Percentiles rank a stretch among this genome's conserved stretches.
Conservation (phyloP, 495 filamentous ascomycete species). For the Gamarada debralockiae region DNA sequence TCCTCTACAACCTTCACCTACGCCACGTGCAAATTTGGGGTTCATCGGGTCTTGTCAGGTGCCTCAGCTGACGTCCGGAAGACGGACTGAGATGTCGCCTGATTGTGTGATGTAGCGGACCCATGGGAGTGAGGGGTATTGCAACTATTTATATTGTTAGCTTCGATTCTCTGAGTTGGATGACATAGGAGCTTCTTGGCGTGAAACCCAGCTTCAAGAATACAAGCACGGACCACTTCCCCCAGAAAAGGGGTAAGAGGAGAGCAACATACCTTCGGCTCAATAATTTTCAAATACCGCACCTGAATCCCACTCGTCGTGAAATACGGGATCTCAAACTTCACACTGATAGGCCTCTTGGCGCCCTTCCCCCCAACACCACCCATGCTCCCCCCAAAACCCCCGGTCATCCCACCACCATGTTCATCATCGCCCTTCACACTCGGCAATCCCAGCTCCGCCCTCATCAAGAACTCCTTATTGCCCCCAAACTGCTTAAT, state of each 20-base stretch:
- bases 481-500: constrained; percentile 99
- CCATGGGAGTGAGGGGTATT: constrained; percentile 97
- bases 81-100: constrained; percentile 87
- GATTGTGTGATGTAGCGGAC: constrained; percentile 98
- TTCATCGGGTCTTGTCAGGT: background rate
- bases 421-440: constrained; percentile 96
- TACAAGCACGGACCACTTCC: background rate
- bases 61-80: constrained; percentile 63
- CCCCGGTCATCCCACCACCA: constrained; percentile 93
- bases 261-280: constrained; percentile 84
- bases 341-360: constrained; percentile 95
- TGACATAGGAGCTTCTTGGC: background rate
- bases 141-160: constrained; percentile 7
- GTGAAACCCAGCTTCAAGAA: constrained; percentile 23
- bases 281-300: constrained; percentile 97
- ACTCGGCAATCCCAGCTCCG: constrained; percentile 91
- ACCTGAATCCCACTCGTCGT: constrained; percentile 98
- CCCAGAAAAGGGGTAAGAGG: background rate
- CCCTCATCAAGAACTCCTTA: constrained; percentile 99
- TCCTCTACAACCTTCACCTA: background rate
- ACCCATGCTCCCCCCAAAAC: constrained; percentile 95
- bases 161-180: constrained; percentile 1
- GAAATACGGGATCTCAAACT: constrained; percentile 99
- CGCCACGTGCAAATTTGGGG: background rate
- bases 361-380: constrained; percentile 72